phyloP scores from a whole-genome alignment of 257 asterid genomes.

The Cynanchum wilfordii region DNA sequence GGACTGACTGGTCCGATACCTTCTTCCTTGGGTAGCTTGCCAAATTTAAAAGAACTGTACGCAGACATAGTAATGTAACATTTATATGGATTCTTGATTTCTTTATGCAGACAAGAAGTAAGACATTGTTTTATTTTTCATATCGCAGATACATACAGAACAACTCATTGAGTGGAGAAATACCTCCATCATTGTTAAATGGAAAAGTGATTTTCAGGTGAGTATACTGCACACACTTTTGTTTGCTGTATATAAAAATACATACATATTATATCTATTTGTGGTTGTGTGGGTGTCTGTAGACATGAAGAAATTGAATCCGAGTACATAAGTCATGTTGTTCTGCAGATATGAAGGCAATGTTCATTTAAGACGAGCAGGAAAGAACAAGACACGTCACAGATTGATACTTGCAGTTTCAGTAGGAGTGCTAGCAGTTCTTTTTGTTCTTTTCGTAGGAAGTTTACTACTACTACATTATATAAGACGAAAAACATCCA shows the following conservation, averaged over 20 bases:
- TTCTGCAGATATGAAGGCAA: constrained; percentile 77
- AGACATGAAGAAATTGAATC: neutral
- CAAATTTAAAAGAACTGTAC: constrained; percentile 69
- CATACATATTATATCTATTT: neutral
- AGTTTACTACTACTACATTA: constrained; percentile 47
- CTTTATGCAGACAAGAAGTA: neutral
- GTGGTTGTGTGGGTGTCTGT: neutral
- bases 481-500: constrained; percentile 35
- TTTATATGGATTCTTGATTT: neutral
- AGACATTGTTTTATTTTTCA: constrained; percentile 1
- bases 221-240: constrained; percentile 14
- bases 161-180: constrained; percentile 77
- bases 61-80: constrained; percentile 20
- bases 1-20: constrained; percentile 66
- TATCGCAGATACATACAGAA: constrained; percentile 65
- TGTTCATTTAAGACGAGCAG: constrained; percentile 45
- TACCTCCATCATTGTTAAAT: constrained; percentile 57
- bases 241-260: neutral
- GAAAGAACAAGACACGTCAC: constrained; percentile 32
- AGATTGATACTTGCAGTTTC: constrained; percentile 49
- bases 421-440: constrained; percentile 49
- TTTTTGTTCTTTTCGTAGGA: constrained; percentile 48
- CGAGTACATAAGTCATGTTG: neutral
- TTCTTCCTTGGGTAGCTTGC: constrained; percentile 61
- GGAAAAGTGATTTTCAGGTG: constrained; percentile 69